Percentiles rank a stretch among this genome's conserved stretches.
Evolutionary conservation across 177 flowering plant genomes (phyloP).

Genomic region (Vitis hybrid): DNA sequence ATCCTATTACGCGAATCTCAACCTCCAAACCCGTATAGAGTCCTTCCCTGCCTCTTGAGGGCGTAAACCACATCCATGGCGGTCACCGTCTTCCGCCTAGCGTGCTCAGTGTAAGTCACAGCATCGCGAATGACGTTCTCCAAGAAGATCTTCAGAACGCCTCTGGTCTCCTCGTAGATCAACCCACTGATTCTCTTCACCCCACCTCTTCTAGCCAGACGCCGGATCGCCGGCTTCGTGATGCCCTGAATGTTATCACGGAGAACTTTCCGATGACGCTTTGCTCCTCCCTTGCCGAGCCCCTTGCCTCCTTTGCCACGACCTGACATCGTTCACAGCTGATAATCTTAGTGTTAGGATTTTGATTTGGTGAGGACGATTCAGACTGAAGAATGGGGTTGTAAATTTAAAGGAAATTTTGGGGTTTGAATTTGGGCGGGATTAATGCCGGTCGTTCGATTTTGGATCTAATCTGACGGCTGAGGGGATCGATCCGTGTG

Average conservation of each 20-base stretch:
- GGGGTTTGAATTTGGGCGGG: constrained; percentile 11
- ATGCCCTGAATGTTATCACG: constrained; percentile 45
- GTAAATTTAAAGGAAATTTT: not conserved
- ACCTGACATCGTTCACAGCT: constrained; percentile 23
- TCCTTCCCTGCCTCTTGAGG: constrained; percentile 41
- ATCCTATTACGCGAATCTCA: not conserved
- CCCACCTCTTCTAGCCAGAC: constrained; percentile 39
- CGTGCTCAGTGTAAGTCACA: constrained; percentile 43
- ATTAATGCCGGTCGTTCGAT: not conserved
- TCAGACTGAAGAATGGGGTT: not conserved
- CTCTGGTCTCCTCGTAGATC: constrained; percentile 44
- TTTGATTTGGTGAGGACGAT: not conserved
- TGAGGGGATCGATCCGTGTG: constrained; percentile 10
- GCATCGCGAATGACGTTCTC: constrained; percentile 45
- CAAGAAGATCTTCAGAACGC: constrained; percentile 37
- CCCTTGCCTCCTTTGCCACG: constrained; percentile 50
- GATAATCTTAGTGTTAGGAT: no score
- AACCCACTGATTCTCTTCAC: constrained; percentile 42
- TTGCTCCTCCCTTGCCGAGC: constrained; percentile 43
- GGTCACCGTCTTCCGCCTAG: constrained; percentile 41
- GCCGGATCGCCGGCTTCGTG: constrained; percentile 45
- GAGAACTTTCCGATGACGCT: constrained; percentile 40
- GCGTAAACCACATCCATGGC: constrained; percentile 50
- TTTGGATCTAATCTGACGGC: not conserved
- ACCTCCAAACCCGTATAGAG: constrained; percentile 41